Evolutionary conservation across 2,329 filamentous ascomycete species (phyloP).

Genomic region (Cercospora sesami): DNA sequence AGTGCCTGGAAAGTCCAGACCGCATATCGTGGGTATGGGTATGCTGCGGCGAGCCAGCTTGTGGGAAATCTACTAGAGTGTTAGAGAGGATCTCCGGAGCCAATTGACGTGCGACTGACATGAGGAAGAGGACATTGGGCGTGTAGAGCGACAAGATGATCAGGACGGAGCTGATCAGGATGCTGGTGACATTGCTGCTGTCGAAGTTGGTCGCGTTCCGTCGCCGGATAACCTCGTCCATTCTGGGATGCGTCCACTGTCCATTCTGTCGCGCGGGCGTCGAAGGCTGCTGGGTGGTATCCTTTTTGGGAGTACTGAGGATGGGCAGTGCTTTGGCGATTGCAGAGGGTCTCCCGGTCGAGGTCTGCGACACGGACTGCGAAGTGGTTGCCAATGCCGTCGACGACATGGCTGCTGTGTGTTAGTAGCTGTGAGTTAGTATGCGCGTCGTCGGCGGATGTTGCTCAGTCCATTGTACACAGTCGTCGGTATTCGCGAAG

Average conservation of each 20-base stretch:
- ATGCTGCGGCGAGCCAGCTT: conserved; percentile 20
- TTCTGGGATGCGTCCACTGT: conserved; percentile 79
- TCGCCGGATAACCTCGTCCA: conserved; percentile 81
- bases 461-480: not conserved
- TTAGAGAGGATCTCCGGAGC: not conserved
- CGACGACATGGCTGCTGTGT: conserved; percentile 30
- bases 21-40: conserved; percentile 41
- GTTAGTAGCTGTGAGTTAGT: conserved; percentile 3
- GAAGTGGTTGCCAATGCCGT: conserved; percentile 24
- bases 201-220: conserved; percentile 77
- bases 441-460: not conserved
- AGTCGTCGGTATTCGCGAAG: not conserved
- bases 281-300: conserved; percentile 18
- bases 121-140: conserved; percentile 40
- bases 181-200: conserved; percentile 69
- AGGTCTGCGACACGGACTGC: conserved; percentile 20
- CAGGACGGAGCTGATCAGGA: conserved; percentile 66
- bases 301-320: conserved; percentile 20
- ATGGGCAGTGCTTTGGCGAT: conserved; percentile 8
- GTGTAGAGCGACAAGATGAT: conserved; percentile 53
- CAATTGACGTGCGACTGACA: conserved; percentile 23
- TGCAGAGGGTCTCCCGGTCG: conserved; percentile 10
- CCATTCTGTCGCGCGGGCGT: conserved; percentile 56
- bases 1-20: conserved; percentile 57
- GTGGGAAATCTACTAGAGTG: conserved; percentile 19